A percentile compares a stretch with the other conserved stretches of the same genome.
These are phyloP conservation scores for Epichloe sp. DNA, from an alignment of 2,329 filamentous ascomycete genomes.

Conservation along the genomic window DNA sequence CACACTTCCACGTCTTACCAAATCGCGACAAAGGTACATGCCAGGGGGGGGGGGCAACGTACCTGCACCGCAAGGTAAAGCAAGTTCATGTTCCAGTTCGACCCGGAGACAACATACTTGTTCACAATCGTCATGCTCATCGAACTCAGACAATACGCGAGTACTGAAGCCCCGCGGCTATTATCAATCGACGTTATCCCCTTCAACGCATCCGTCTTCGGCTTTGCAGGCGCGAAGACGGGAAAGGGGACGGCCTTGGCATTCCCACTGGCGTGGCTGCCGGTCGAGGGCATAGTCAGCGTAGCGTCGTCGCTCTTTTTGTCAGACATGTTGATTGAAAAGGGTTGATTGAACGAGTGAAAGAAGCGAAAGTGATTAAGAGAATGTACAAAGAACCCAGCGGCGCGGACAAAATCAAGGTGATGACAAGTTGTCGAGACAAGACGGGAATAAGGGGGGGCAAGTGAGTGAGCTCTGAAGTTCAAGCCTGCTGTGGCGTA, in stretches of 20 bases:
- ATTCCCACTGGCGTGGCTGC: conserved; percentile 1
- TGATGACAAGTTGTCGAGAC: neutral
- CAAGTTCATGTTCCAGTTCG: conserved; percentile 90
- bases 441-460: neutral
- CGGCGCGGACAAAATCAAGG: neutral
- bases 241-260: neutral
- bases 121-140: conserved; percentile 99
- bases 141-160: conserved; percentile 88
- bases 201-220: conserved; percentile 5
- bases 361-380: neutral
- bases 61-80: conserved; percentile 90
- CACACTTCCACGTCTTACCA: neutral
- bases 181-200: conserved; percentile 38
- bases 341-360: neutral
- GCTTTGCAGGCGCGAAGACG: conserved; percentile 3
- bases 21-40: neutral
- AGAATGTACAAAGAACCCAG: neutral
- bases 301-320: conserved; percentile 5
- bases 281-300: neutral
- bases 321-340: conserved; percentile 2
- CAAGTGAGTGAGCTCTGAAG: neutral
- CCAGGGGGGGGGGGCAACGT: conserved; percentile 20
- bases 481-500: neutral
- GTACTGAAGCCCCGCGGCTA: conserved; percentile 66
- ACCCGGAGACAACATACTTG: conserved; percentile 91